These are phyloP conservation scores for Crithidia expoeki DNA, from an alignment of 208 protist species.

Conservation along the genomic window DNA sequence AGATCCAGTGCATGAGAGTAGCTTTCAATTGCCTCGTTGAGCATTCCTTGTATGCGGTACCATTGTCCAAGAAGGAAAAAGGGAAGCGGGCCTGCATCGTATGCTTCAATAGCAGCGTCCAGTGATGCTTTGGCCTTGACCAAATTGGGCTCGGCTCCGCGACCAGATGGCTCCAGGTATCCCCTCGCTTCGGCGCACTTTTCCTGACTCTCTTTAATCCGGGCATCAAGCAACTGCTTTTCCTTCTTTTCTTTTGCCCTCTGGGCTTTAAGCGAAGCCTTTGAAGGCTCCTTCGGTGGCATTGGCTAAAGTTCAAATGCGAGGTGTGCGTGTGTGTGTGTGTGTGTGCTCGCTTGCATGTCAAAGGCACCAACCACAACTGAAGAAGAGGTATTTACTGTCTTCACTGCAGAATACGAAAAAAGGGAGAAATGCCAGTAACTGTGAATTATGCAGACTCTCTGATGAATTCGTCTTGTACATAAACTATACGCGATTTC, in stretches of 20 bases:
- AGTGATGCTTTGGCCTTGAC: constrained; percentile 75
- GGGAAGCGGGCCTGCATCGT: constrained; percentile 56
- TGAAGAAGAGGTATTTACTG: too few relatives aligned
- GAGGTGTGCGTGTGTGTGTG: too few relatives aligned
- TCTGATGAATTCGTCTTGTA: too few relatives aligned
- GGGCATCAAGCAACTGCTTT: constrained; percentile 75
- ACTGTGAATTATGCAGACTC: too few relatives aligned
- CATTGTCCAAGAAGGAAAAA: constrained; percentile 80
- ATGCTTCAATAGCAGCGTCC: constrained; percentile 79
- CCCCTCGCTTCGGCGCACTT: constrained; percentile 76
- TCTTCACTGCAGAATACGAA: too few relatives aligned
- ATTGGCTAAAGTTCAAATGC: too few relatives aligned
- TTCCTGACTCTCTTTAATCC: constrained; percentile 68
- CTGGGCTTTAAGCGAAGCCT: constrained; percentile 29
- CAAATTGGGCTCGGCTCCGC: constrained; percentile 71
- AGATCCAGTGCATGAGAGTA: constrained; percentile 81
- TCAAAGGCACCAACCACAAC: too few relatives aligned
- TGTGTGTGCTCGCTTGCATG: too few relatives aligned
- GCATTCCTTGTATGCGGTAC: constrained; percentile 58
- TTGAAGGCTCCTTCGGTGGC: constrained; percentile 38
- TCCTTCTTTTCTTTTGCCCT: constrained; percentile 71
- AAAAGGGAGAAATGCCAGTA: too few relatives aligned
- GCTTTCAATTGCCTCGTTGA: constrained; percentile 71
- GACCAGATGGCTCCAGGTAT: constrained; percentile 70
- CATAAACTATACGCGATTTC: too few relatives aligned